Evolutionary conservation across 257 asterid genomes (phyloP), one percentile per base, ranked within the genome.

Genomic region (Nicotiana benthamiana): DNA sequence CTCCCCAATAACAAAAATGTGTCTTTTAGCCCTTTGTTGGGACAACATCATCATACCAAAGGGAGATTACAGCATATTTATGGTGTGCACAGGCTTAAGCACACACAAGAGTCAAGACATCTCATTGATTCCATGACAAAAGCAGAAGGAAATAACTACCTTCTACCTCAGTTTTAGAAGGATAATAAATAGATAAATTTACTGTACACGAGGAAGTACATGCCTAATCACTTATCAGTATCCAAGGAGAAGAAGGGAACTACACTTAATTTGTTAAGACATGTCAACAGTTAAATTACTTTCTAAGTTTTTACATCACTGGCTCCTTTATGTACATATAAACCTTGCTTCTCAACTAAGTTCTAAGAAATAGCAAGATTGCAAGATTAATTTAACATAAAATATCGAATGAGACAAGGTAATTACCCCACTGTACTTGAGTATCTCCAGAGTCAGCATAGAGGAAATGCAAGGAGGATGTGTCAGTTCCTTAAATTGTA

Each of bases 341-440:
- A 78, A 78, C 53, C 9, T 27, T 61, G 26, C 53, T 26, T 18
- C 34, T 36, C 75, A 36, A 28, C 20, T 22, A 22, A 7, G 16
- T 61, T 78, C 17, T 65, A 40, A 22, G 60, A 34, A 77, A 34
- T 57, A 77, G 59, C n/a, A 53, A 30, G 30, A 56, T 22, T 61
- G 81, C 12, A 61, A 28, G 59, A 52, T 34, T 10, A 59, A 9
- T 60, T 28, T 56, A 32, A 76, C 28, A 32, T 17, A 79, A 83
- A n/a, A 80, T 62, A 66, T 51, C 70, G 82, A 81, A 27, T 64
- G 43, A 62, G 67, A 51, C 82, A 85, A 79, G 86, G 82, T 81
- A 34, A 64, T 90, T 93, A 92, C 97, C 98, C 98, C 98, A 93
- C 98, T 93, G 90, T 82, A 57, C 84, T 84, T 83, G 79, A 84